These are phyloP conservation scores for Bruguiera hainesii DNA, from an alignment of 441 rosid species.

Conservation along the genomic window DNA sequence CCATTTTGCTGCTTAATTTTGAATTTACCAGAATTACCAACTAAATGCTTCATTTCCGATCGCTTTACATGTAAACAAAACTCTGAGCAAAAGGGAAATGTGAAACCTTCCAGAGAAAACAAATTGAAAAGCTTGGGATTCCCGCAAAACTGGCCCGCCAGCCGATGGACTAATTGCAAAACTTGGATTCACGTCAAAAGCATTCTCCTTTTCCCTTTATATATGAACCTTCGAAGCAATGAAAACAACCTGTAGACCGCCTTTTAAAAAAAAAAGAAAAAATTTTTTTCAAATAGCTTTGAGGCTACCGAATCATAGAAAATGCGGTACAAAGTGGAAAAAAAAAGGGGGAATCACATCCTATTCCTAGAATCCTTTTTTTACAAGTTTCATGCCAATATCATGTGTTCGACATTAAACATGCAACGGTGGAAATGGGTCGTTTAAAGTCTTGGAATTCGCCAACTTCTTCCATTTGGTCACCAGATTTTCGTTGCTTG, in stretches of 20 bases:
- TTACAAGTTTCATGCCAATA: not conserved
- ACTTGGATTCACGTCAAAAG: conserved; percentile 12
- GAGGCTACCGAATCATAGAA: not conserved
- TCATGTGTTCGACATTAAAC: conserved; percentile 17
- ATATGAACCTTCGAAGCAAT: not conserved
- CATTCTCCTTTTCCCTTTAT: not conserved
- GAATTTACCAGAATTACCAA: not conserved
- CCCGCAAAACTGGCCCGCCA: conserved; percentile 18
- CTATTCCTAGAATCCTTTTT: conserved; percentile 18
- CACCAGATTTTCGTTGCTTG: not conserved
- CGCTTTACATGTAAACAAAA: not conserved
- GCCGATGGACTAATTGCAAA: not conserved
- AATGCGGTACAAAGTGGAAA: not conserved
- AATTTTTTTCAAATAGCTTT: conserved; percentile 3
- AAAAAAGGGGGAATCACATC: not conserved
- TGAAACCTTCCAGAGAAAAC: not conserved
- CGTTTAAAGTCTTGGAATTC: conserved; percentile 21
- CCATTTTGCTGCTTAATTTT: too few relatives aligned
- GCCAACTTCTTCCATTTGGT: conserved; percentile 15
- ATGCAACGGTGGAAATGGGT: conserved; percentile 22
- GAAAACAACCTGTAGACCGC: not conserved
- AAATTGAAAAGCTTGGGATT: conserved; percentile 17
- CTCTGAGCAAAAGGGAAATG: not conserved
- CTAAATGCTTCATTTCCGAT: not conserved
- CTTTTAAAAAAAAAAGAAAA: not conserved